These are phyloP conservation scores for Angophora floribunda DNA, from an alignment of 345 rosid species.

Conservation along the genomic window DNA sequence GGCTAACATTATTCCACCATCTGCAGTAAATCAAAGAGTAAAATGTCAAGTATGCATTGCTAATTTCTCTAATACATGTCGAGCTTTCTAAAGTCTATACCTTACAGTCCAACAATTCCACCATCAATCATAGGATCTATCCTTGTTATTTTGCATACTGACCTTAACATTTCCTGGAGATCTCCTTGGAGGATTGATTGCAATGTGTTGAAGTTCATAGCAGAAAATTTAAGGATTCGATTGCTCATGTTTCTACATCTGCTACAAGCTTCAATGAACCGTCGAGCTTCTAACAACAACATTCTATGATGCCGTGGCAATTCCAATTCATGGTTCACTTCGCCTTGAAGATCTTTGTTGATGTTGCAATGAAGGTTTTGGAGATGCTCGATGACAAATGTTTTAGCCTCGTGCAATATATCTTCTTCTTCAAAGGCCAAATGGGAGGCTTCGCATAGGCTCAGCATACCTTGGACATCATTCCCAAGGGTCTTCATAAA, in stretches of 20 bases:
- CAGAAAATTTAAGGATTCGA: constrained; percentile 20
- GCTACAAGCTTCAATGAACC: constrained; percentile 13
- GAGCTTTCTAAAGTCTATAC: neutral
- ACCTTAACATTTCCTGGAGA: constrained; percentile 6
- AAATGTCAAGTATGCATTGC: neutral
- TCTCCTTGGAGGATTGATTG: constrained; percentile 20
- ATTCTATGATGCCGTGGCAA: constrained; percentile 15
- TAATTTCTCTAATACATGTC: neutral
- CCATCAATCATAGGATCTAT: neutral
- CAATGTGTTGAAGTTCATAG: constrained; percentile 23
- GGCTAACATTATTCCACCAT: constrained; percentile 25
- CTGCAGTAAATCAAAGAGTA: neutral
- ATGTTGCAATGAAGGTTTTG: neutral
- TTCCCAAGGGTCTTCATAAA: neutral
- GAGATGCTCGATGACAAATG: constrained; percentile 3
- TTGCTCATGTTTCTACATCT: neutral
- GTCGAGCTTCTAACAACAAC: constrained; percentile 13
- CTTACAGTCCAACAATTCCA: neutral
- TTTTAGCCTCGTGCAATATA: constrained; percentile 3
- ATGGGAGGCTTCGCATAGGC: constrained; percentile 24
- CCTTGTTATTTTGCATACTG: neutral
- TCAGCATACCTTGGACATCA: constrained; percentile 16
- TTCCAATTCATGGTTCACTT: constrained; percentile 17
- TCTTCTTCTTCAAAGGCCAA: constrained; percentile 22
- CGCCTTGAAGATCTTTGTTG: neutral